A percentile compares a stretch with the other conserved stretches of the same genome.
Evolutionary conservation across 2,329 filamentous ascomycete genomes (phyloP).

Genomic region (Didymella glomerata): DNA sequence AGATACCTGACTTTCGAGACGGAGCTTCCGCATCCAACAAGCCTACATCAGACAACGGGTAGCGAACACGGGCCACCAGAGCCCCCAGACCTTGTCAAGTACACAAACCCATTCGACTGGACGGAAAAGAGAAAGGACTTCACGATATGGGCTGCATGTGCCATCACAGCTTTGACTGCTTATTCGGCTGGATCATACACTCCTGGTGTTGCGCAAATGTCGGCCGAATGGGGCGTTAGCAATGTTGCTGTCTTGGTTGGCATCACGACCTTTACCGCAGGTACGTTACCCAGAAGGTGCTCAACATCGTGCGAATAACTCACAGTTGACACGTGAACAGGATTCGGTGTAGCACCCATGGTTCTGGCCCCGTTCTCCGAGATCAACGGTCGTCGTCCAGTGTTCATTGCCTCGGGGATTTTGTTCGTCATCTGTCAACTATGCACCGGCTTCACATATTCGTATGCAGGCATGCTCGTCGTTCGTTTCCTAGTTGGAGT

Average conservation of each 20-base stretch:
- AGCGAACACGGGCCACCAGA: slow-evolving; percentile 54
- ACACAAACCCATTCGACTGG: slow-evolving; percentile 77
- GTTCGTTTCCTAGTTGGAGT: slow-evolving; percentile 79
- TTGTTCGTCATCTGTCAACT: slow-evolving; percentile 77
- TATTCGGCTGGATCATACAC: slow-evolving; percentile 85
- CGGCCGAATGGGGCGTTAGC: slow-evolving; percentile 70
- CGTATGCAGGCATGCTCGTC: slow-evolving; percentile 76
- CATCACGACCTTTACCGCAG: slow-evolving; percentile 78
- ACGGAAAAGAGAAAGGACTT: slow-evolving; percentile 72
- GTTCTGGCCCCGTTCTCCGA: slow-evolving; percentile 86
- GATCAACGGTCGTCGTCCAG: slow-evolving; percentile 84
- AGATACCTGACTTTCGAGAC: slow-evolving; percentile 71
- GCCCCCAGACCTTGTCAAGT: slow-evolving; percentile 72
- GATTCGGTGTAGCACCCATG: slow-evolving; percentile 88
- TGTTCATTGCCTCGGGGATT: slow-evolving; percentile 77
- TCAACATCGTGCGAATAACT: background rate
- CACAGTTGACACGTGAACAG: slow-evolving; percentile 45
- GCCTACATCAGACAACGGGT: slow-evolving; percentile 28
- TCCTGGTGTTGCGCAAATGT: slow-evolving; percentile 72
- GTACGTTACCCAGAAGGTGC: slow-evolving; percentile 18
- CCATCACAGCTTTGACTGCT: slow-evolving; percentile 78
- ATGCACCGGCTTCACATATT: slow-evolving; percentile 74
- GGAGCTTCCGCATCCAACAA: slow-evolving; percentile 59
- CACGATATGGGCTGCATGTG: slow-evolving; percentile 76
- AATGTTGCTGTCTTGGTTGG: slow-evolving; percentile 73